Evolutionary conservation across 352 stramenopile genomes (phyloP), one percentile per base, ranked within the genome.

Genomic region (Pythium periplocum): DNA sequence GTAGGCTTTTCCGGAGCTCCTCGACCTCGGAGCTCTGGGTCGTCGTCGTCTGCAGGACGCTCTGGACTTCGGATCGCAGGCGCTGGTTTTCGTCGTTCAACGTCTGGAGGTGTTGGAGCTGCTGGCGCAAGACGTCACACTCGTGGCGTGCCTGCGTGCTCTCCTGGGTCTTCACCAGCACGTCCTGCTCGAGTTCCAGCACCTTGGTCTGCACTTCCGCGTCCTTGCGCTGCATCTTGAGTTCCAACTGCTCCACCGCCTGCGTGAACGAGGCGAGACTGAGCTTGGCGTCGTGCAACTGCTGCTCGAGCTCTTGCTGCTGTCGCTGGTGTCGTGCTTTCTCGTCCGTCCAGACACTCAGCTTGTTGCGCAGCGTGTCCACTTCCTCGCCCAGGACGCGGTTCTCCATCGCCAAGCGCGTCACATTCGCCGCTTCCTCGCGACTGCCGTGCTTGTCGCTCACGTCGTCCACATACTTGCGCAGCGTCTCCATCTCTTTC

Each of bases 181-280:
- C 52, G 31, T 83, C 57, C 9, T 85, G 69, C 40, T 90, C 79
- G 32, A 86, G 58, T 32, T 74, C 64, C 36, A 87, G 58, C 31
- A 55, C 75, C n/a, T 55, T 61, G 7, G 73, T 82, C 61, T 84
- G 73, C 36, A 75, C 71, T 42, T 90, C 73, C 0, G 77, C 68
- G 31, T 87, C 77, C 34, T 83, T 77, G 46, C 79, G 79, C 58
- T 87, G 79, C 66, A 87, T 78, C 63, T 88, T 90, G 42, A 84
- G 75, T 55, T 90, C 79, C 37, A 90, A 63, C 58, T 90, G 77
- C 44, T 90, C 79, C 31, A 90, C 72, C 26, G 79, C 77, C 37
- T 90, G 73, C 35, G 70, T 72, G 50, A 87, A 86, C n/a, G 69
- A 59, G 31, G 65, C 64, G 40, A 90, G 71, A 37, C 70, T 86